Evolutionary conservation across 768 basidiomycete genomes (phyloP).

Genomic region (Leucosporidium creatinivorum): DNA sequence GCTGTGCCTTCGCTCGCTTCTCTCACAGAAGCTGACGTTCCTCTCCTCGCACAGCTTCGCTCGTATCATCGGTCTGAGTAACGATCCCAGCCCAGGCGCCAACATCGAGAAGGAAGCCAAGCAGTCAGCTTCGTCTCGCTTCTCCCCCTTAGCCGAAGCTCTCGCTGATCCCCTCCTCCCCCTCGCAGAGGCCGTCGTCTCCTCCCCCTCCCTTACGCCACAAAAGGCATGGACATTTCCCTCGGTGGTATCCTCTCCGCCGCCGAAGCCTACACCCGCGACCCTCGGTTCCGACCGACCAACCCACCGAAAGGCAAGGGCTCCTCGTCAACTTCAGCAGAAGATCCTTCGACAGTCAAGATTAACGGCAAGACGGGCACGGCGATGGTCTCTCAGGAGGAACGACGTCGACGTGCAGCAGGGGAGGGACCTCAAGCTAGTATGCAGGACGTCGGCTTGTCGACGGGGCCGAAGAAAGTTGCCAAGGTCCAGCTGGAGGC

Average conservation of each 20-base stretch:
- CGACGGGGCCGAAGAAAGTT: not conserved
- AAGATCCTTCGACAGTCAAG: constrained; percentile 36
- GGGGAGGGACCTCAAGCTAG: constrained; percentile 22
- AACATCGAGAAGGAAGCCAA: constrained; percentile 97
- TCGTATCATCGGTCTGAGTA: constrained; percentile 82
- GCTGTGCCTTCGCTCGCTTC: not conserved
- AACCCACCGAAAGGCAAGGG: constrained; percentile 3
- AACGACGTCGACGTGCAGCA: constrained; percentile 18
- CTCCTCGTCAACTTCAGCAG: constrained; percentile 9
- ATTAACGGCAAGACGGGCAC: constrained; percentile 5
- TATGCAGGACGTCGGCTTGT: constrained; percentile 26
- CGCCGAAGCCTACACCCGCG: constrained; percentile 74
- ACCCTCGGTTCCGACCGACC: constrained; percentile 66
- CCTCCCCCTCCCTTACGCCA: constrained; percentile 80
- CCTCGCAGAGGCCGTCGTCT: constrained; percentile 67
- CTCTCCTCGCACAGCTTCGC: constrained; percentile 54
- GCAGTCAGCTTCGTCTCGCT: constrained; percentile 51
- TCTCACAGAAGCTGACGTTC: too few species aligned
- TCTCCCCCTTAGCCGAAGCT: not conserved
- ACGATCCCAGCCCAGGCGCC: constrained; percentile 92
- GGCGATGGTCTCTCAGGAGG: constrained; percentile 29
- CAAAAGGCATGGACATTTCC: constrained; percentile 97
- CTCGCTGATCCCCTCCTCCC: not conserved
- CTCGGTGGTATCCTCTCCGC: constrained; percentile 89
- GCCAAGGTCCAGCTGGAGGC: not conserved